Percentiles rank a stretch among this genome's conserved stretches.
phyloP scores from a whole-genome alignment of 2,329 filamentous ascomycete species.

The Microcera coccophila region DNA sequence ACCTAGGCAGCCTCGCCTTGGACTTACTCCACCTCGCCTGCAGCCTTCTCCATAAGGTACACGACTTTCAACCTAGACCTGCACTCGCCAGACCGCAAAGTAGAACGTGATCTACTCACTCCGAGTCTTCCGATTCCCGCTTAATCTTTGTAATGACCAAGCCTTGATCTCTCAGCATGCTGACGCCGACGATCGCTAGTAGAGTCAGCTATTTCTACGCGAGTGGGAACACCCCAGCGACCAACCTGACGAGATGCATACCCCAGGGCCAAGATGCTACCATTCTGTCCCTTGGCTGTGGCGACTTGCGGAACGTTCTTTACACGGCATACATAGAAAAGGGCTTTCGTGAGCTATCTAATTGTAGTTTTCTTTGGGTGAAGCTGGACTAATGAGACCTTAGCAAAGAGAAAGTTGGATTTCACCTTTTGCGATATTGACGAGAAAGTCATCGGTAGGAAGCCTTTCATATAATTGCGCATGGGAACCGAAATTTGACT shows the following conservation, averaged over 20 bases:
- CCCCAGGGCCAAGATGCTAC: conserved; percentile 47
- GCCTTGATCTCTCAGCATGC: conserved; percentile 32
- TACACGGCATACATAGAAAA: conserved; percentile 47
- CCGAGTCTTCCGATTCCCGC: too few species aligned
- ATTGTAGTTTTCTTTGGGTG: neutral
- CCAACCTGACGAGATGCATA: conserved; percentile 44
- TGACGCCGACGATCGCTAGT: conserved; percentile 35
- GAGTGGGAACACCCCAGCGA: conserved; percentile 53
- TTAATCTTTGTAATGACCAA: too few species aligned
- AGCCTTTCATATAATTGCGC: conserved; percentile 2
- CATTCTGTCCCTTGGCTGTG: conserved; percentile 53
- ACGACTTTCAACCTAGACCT: too few species aligned
- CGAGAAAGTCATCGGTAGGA: conserved; percentile 46
- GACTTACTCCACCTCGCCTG: too few species aligned
- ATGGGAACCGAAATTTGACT: neutral
- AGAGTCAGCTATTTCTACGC: conserved; percentile 40
- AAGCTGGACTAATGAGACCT: conserved; percentile 18
- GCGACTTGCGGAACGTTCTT: conserved; percentile 54
- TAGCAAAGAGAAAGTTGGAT: conserved; percentile 43
- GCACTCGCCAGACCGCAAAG: too few species aligned
- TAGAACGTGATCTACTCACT: too few species aligned
- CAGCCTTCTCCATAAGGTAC: too few species aligned
- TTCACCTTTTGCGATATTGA: conserved; percentile 56
- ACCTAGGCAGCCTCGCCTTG: too few species aligned
- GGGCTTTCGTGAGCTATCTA: conserved; percentile 31